These are phyloP conservation scores for Hevea brasiliensis DNA, from an alignment of 345 rosid genomes.

Conservation along the genomic window DNA sequence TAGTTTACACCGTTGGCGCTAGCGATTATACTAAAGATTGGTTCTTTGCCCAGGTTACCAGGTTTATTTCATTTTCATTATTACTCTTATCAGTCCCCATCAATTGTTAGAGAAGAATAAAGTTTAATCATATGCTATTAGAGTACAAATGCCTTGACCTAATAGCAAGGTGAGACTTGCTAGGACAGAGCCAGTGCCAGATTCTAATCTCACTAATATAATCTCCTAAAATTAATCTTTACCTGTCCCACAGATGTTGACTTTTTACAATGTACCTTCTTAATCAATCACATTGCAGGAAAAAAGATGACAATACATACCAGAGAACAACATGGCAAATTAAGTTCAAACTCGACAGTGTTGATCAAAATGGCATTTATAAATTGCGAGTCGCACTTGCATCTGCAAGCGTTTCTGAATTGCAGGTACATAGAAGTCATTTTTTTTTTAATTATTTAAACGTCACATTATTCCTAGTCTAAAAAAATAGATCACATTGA, in stretches of 20 bases:
- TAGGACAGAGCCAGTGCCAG: no score
- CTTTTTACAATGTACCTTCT: no score
- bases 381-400: constrained; percentile 27
- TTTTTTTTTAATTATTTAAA: not conserved
- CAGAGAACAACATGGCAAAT: constrained; percentile 27
- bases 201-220: no score
- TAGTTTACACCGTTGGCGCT: constrained; percentile 19
- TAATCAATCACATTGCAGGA: not conserved
- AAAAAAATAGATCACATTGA: no score
- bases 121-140: no score
- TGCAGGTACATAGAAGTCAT: constrained; percentile 14
- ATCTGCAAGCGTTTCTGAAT: constrained; percentile 19
- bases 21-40: constrained; percentile 27
- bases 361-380: constrained; percentile 9
- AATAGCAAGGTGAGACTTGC: no score
- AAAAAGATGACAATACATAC: constrained; percentile 16
- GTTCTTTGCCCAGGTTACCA: constrained; percentile 30
- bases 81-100: no score
- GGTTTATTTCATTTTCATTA: constrained; percentile 1
- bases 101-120: no score
- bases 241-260: no score
- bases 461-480: not conserved
- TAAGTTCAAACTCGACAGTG: constrained; percentile 6
- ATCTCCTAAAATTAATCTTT: no score
- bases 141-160: no score